Base-by-base conservation (phyloP, 495 filamentous ascomycete species). In the Beverwykella pulmonaria region DNA sequence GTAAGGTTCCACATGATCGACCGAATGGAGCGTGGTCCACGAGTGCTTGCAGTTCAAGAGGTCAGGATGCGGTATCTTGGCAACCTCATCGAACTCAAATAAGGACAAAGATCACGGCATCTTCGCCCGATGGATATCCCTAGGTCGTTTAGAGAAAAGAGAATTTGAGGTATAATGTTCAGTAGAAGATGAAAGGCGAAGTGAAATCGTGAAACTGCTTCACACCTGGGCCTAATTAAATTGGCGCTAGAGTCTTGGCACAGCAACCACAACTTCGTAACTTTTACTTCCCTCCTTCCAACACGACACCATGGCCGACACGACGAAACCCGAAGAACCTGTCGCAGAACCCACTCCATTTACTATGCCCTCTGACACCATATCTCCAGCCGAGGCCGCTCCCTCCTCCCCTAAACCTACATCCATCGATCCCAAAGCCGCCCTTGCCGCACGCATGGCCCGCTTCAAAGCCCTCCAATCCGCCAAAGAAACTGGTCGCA, bases 391-490 rank as follows among this genome's bases (percentile, higher is more conserved):
- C 27, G 27, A 39, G 23, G 14, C 53, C 20, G 4, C 53, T 19
- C 22, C 25, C 25, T n/a, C 52, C 12, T n/a, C 6, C 27, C 2
- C 52, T 10, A 54, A 22, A 5, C 52, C 52, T 27, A 20, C 25
- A 20, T 25, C 32, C 8, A 23, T 4, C 10, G 53, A 57, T 55
- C 34, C 60, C 32, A 64, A 69, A 50, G 46, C 54, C 58, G 67
- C 67, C 22, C 67, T 64, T 49, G 47, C 53, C 12, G 67, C 67
- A 15, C 67, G 67, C 47, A 64, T 69, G 34, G 67, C 67, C 59
- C 83, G 86, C 53, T 98, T 97, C 82, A 91, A 92, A 74, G 90
- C 91, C 22, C 87, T 97, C 17, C 86, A 94, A 77, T 87, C 88
- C 50, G 88, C 57, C 23, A 73, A 73, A 57, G 63, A 48, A 10